Evolutionary conservation across 2,329 filamentous ascomycete species (phyloP).

Genomic region (Ascochyta clinopodiicola): DNA sequence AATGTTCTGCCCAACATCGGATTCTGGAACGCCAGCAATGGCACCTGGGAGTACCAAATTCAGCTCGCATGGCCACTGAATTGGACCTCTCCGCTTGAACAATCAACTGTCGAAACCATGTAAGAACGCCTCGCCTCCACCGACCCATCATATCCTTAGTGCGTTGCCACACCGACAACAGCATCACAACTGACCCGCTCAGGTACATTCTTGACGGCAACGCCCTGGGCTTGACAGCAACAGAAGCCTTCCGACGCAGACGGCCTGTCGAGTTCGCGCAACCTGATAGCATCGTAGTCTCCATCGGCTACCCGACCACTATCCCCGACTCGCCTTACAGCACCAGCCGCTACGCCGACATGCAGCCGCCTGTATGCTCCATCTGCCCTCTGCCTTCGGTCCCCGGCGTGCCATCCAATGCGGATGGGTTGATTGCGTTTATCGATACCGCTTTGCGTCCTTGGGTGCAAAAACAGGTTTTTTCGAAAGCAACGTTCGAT

Average conservation of each 20-base stretch:
- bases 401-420: constrained; percentile 52
- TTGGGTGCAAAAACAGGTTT: constrained; percentile 39
- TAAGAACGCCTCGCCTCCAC: constrained; percentile 18
- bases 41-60: constrained; percentile 45
- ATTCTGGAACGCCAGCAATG: constrained; percentile 42
- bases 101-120: constrained; percentile 39
- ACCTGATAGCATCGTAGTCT: constrained; percentile 41
- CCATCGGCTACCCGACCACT: constrained; percentile 39
- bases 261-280: constrained; percentile 40
- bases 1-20: constrained; percentile 38
- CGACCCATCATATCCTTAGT: not conserved
- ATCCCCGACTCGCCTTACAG: constrained; percentile 42
- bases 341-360: constrained; percentile 33
- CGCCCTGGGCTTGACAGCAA: constrained; percentile 36
- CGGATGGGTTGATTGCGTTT: constrained; percentile 54
- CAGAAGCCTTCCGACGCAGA: constrained; percentile 38
- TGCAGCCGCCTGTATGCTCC: constrained; percentile 40
- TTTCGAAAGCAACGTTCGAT: constrained; percentile 38
- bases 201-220: constrained; percentile 45
- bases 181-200: not conserved
- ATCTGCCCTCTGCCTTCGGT: constrained; percentile 32
- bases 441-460: constrained; percentile 52
- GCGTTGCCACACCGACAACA: not conserved
- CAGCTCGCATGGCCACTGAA: constrained; percentile 43
- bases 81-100: constrained; percentile 36